A percentile compares a stretch with the other conserved stretches of the same genome.
phyloP scores from a whole-genome alignment of 495 filamentous ascomycete species.

The Lentithecium fluviatile region DNA sequence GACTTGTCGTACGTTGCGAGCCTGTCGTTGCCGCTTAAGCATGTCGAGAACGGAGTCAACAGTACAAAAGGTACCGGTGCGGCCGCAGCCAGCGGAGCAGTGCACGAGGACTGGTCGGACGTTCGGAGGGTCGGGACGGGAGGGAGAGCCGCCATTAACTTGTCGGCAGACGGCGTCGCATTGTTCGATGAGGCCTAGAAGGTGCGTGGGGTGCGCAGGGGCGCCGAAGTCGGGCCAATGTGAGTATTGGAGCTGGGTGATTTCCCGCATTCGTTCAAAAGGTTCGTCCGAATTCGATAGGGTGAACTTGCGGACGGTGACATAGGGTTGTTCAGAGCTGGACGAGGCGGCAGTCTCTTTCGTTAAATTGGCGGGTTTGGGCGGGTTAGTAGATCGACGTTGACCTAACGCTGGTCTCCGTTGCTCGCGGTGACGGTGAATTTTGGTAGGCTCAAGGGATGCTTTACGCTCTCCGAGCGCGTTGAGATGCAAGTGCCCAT shows the following conservation, averaged over 20 bases:
- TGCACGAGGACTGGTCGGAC: slow-evolving; percentile 82
- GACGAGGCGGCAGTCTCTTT: slow-evolving; percentile 28
- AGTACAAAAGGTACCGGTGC: slow-evolving; percentile 94
- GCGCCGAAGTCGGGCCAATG: slow-evolving; percentile 96
- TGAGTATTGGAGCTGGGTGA: slow-evolving; percentile 92
- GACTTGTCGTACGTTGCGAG: slow-evolving; percentile 22
- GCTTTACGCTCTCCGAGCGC: slow-evolving; percentile 76
- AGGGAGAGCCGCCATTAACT: slow-evolving; percentile 35
- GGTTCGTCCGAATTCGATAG: slow-evolving; percentile 73
- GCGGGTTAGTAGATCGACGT: slow-evolving; percentile 31
- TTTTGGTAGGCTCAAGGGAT: slow-evolving; percentile 61
- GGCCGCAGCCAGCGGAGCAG: slow-evolving; percentile 92
- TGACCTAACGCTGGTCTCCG: slow-evolving; percentile 32
- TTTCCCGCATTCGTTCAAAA: slow-evolving; percentile 83
- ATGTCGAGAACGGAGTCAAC: slow-evolving; percentile 93
- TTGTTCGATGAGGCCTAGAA: slow-evolving; percentile 83
- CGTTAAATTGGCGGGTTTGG: slow-evolving; percentile 19
- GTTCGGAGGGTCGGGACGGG: slow-evolving; percentile 53
- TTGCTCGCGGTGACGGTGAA: slow-evolving; percentile 37
- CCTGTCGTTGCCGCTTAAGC: slow-evolving; percentile 71
- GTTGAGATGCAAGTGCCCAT: slow-evolving; percentile 76
- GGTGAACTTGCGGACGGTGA: slow-evolving; percentile 84
- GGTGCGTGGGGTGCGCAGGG: slow-evolving; percentile 80
- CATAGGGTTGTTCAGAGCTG: slow-evolving; percentile 63
- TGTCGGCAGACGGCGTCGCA: slow-evolving; percentile 58